Evolutionary conservation across 179 eudicot genomes (phyloP), one percentile per base, ranked within the genome.

Genomic region (Gypsophila paniculata): DNA sequence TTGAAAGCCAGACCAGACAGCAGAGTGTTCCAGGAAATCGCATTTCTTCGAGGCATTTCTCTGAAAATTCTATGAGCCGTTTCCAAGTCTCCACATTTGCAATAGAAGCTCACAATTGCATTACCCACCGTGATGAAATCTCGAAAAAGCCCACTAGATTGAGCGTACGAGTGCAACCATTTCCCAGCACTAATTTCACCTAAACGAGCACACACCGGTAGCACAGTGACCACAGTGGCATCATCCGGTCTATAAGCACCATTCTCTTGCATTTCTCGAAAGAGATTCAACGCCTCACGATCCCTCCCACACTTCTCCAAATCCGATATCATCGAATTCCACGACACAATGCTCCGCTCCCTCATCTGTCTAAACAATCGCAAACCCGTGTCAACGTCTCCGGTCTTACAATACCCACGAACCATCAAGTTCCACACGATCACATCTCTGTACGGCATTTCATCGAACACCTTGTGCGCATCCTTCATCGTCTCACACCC

Each of bases 401-500:
- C 90, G 48, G 15, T 68, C 63, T 71, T 81, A 65, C 82, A 85
- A 77, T 72, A 88, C 82, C 96, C 96, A 46, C 77, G 77, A 79
- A 88, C 69, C 88, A 90, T 86, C 83, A 86, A 85, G 67, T 90
- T 90, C 93, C 93, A 86, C 63, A 82, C 78, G 1, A 90, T 76
- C 36, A 85, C 85, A 76, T 85, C 88, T 72, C 79, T 82, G 0
- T 86, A 69, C 68, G 75, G 74, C 87, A 90, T 90, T 82, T 85
- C 87, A 69, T 90, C 93, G 26, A 90, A 90, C 90, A 86, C 83
- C 84, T 75, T 85, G 69, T 61, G 36, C 0, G 96, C 96, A 49
- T 86, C 83, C 29, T 14, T 75, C 88, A 86, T 82, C 49, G 61
- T 64, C 71, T 39, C 86, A 74, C 85, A 86, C 51, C 44, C 73